Conservation (phyloP, 345 rosid genomes). For the Eucalyptus virginea region DNA sequence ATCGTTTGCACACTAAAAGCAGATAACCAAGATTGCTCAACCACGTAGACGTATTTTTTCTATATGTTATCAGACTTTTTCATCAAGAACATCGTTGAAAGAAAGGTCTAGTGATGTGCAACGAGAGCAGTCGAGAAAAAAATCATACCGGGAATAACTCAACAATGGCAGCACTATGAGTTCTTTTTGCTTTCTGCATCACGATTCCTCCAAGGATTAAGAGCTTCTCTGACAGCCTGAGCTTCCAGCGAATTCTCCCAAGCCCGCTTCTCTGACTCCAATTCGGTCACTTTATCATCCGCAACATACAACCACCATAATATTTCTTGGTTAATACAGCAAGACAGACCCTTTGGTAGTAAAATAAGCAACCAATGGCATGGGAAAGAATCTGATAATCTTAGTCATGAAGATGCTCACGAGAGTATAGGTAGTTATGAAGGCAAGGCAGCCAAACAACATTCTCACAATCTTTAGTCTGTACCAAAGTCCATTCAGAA, state of each 20-base stretch:
- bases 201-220: constrained; percentile 80
- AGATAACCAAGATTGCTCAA: neutral
- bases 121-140: neutral
- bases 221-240: constrained; percentile 62
- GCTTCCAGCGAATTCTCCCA: constrained; percentile 72
- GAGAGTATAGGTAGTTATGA: neutral
- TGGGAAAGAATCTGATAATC: neutral
- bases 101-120: neutral
- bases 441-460: neutral
- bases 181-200: constrained; percentile 26
- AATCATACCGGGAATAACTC: neutral
- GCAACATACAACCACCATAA: neutral
- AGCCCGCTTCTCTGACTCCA: constrained; percentile 79
- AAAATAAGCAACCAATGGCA: neutral
- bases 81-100: neutral
- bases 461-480: neutral
- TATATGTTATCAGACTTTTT: neutral
- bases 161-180: neutral
- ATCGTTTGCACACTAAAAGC: neutral
- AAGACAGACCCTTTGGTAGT: neutral
- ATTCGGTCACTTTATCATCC: constrained; percentile 80
- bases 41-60: neutral
- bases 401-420: neutral
- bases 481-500: neutral
- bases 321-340: neutral